Percentiles rank a stretch among this genome's conserved stretches.
phyloP scores from a whole-genome alignment of 2,329 filamentous ascomycete genomes.

The Alternaria brassicicola region DNA sequence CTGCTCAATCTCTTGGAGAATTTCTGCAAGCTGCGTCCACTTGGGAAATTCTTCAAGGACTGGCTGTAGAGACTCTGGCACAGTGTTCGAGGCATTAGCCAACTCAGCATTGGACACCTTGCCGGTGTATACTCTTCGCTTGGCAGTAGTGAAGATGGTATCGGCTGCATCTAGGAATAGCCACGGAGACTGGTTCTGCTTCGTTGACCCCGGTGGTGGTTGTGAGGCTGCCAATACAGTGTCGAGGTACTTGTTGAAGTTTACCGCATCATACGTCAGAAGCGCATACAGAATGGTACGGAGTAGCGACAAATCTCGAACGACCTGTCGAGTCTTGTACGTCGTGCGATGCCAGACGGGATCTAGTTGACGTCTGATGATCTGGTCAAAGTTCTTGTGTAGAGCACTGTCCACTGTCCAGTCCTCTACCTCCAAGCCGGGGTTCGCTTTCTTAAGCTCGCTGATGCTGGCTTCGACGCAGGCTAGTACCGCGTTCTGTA shows the following conservation, averaged over 20 bases:
- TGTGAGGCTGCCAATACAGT: conserved; percentile 91
- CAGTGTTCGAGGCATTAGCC: conserved; percentile 54
- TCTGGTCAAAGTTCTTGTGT: conserved; percentile 88
- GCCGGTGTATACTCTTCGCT: conserved; percentile 82
- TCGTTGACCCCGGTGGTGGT: conserved; percentile 83
- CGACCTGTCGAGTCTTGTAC: conserved; percentile 93
- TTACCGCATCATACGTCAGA: conserved; percentile 85
- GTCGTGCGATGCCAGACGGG: conserved; percentile 97
- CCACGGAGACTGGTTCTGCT: conserved; percentile 92
- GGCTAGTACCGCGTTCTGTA: conserved; percentile 92
- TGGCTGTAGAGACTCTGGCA: conserved; percentile 71
- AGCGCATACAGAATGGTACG: conserved; percentile 80
- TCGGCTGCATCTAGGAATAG: conserved; percentile 94
- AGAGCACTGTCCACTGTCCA: conserved; percentile 95
- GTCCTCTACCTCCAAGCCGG: conserved; percentile 91
- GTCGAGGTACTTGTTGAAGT: conserved; percentile 90
- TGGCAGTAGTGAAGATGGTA: conserved; percentile 90
- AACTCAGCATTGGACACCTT: conserved; percentile 66
- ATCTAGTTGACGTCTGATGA: conserved; percentile 86
- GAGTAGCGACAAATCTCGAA: conserved; percentile 83
- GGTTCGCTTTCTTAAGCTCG: conserved; percentile 89
- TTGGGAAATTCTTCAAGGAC: conserved; percentile 95
- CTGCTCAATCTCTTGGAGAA: conserved; percentile 90
- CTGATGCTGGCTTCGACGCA: conserved; percentile 95
- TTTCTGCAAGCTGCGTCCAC: conserved; percentile 86